Percentiles rank a stretch among this genome's conserved stretches.
Evolutionary conservation across 345 rosid genomes (phyloP).

Genomic region (Schrenkiella parvula): DNA sequence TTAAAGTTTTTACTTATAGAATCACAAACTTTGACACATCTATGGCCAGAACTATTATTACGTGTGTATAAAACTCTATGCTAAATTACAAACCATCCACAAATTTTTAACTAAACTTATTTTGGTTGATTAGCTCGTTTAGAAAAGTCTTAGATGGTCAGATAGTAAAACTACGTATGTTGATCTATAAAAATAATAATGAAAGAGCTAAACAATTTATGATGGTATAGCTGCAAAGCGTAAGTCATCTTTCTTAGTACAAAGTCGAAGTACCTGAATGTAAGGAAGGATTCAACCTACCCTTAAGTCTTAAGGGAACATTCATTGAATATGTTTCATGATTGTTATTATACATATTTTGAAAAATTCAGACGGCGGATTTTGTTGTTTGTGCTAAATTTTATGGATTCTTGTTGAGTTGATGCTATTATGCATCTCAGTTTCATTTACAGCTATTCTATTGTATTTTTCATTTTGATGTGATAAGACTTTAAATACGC

Average conservation of each 20-base stretch:
- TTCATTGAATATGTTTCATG: neutral
- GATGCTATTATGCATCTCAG: neutral
- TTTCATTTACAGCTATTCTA: neutral
- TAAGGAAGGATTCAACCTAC: neutral
- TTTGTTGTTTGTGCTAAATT: slow-evolving; percentile 7
- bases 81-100: neutral
- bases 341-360: neutral
- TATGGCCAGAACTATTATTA: neutral
- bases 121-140: neutral
- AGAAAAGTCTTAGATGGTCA: neutral
- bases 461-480: neutral
- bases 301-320: neutral
- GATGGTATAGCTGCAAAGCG: neutral
- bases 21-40: neutral
- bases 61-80: neutral
- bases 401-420: neutral
- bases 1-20: neutral
- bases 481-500: neutral
- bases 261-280: neutral
- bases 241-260: neutral
- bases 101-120: neutral
- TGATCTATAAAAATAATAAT: neutral
- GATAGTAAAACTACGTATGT: neutral
- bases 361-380: neutral
- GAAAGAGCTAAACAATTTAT: neutral